Base-by-base conservation (phyloP, 176 grass and related monocot species). In the Phragmites australis region DNA sequence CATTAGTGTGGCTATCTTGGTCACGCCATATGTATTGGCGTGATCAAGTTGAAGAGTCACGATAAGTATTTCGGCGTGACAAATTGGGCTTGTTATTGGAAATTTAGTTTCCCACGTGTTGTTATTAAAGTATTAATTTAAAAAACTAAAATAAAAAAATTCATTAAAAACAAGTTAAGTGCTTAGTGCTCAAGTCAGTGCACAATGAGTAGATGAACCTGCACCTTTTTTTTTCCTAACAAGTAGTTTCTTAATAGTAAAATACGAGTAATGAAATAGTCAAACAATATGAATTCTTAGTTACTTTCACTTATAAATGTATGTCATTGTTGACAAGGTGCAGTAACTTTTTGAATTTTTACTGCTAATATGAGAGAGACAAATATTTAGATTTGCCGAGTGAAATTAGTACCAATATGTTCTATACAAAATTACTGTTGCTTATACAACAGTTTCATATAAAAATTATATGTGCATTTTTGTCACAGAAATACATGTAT, bases 111-210 rank as follows among this genome's bases (percentile, higher is more conserved):
- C n/a, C n/a, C n/a, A n/a, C n/a, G n/a, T n/a, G n/a, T n/a, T n/a
- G n/a, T n/a, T n/a, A n/a, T 37, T 37, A 37, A 37, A 37, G 5
- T 37, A 37, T 37, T 37, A 37, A 5, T 37, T 37, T 37, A 37
- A 37, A 37, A 37, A 37, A 37, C 34, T 37, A 37, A 37, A 37
- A 37, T 37, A 37, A 37, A 37, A 37, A 37, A 37, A 37, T 37
- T 5, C 34, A 37, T 37, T 18, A 53, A 80, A 8, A 19, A 37
- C 40, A 55, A 5, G 13, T 1, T 3, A 68, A 55, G n/a, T n/a
- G 5, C 15, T 25, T 68, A 85, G 55, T 79, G 75, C 75, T 72
- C 23, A 85, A 54, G 37, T 55, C 47, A 34, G 60, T 79, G 66
- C 32, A 44, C 29, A 42, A 63, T 26, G 55, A 72, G 45, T 79